Evolutionary conservation across 2,329 filamentous ascomycete genomes (phyloP), one percentile per base, ranked within the genome.

Genomic region (Passalora sequoiae): DNA sequence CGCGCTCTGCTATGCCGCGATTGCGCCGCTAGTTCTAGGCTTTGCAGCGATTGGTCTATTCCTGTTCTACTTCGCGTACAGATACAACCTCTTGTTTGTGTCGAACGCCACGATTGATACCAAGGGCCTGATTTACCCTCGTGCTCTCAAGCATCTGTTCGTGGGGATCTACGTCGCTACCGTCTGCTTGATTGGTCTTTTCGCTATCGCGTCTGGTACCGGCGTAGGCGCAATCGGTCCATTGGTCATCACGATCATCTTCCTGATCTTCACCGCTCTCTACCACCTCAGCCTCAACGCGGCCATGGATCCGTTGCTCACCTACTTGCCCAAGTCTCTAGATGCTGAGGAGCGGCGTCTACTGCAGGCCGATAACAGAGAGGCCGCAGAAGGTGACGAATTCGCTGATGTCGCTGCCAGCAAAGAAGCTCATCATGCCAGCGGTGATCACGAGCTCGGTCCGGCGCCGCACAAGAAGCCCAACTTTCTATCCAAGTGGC

Each of bases 81-180:
- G 86, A 13, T 95, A 97, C 74, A 94, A 95, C 61, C 68, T 97
- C 43, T 75, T 96, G 38, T 96, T 87, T 64, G 88, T 95, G 25
- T 84, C 82, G 38, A 86, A 94, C 61, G 80, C 85, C 6, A 70
- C 79, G 46, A 82, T 94, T 58, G 89, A 96, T 61, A 94, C 86
- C 27, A 87, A 94, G 60, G 89, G 91, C 12, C 77, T 91, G 10
- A 82, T 87, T 55, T 96, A 95, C 61, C 84, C 87, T 1, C 83
- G 83, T n/a, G 89, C 86, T 1, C 72, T 97, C 39, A 83, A 94
- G 63, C 89, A 96, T 46, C 78, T 94, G 36, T 80, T 91, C 20
- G 81, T 83, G 1, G 89, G 91, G 16, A 72, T 94, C 38, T 96
- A 97, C 63, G 74, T 96, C 25, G 79, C 83, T 1, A 81, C 92